These are phyloP conservation scores for Hygrophorus russula DNA, from an alignment of 768 basidiomycete species.

Conservation along the genomic window DNA sequence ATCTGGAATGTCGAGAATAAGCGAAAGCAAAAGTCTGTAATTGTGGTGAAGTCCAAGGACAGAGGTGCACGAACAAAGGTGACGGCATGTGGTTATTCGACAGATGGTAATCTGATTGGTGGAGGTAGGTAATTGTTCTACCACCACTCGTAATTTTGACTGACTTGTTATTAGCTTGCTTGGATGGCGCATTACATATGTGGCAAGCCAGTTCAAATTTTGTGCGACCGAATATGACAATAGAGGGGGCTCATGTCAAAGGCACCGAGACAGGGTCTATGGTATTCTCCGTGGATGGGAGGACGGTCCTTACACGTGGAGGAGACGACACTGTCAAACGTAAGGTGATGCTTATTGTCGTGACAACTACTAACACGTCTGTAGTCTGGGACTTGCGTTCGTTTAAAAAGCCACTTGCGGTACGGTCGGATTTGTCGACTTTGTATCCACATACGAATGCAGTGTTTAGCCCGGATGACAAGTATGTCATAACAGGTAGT, in stretches of 20 bases:
- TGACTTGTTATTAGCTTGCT: slow-evolving; percentile 45
- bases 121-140: slow-evolving; percentile 45
- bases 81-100: slow-evolving; percentile 75
- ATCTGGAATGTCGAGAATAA: slow-evolving; percentile 94
- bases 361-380: not conserved
- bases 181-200: slow-evolving; percentile 87
- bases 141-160: slow-evolving; percentile 2
- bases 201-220: slow-evolving; percentile 93
- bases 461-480: slow-evolving; percentile 91
- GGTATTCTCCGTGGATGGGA: slow-evolving; percentile 81
- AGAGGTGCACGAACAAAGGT: slow-evolving; percentile 91
- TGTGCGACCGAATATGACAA: slow-evolving; percentile 76
- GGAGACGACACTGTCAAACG: slow-evolving; percentile 94
- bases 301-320: slow-evolving; percentile 77
- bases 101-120: slow-evolving; percentile 81
- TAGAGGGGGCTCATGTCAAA: slow-evolving; percentile 83
- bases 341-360: slow-evolving; percentile 26
- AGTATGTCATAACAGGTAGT: slow-evolving; percentile 75
- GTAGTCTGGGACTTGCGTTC: slow-evolving; percentile 91
- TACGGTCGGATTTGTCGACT: slow-evolving; percentile 53
- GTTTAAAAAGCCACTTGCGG: slow-evolving; percentile 80
- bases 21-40: slow-evolving; percentile 90
- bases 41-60: slow-evolving; percentile 95
- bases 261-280: slow-evolving; percentile 80
- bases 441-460: slow-evolving; percentile 91